phyloP scores from a whole-genome alignment of 805 yeast species.

The Kazachstania africana region DNA sequence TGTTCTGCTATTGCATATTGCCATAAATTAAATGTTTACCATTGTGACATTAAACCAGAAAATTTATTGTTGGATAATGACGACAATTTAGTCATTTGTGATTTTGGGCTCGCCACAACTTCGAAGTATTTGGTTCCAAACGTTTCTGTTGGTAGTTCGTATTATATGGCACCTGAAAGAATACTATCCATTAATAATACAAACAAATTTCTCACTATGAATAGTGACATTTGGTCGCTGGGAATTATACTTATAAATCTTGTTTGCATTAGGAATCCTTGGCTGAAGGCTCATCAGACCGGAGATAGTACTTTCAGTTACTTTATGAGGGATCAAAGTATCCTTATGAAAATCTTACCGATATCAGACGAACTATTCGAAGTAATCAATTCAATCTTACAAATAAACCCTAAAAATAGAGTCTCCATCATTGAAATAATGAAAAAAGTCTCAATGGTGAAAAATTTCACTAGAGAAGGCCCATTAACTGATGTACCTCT shows the following conservation, averaged over 20 bases:
- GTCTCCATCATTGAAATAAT: conserved; percentile 12
- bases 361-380: conserved; percentile 50
- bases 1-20: conserved; percentile 74
- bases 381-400: conserved; percentile 31
- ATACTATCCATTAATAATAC: conserved; percentile 12
- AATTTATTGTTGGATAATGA: conserved; percentile 64
- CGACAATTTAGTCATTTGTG: conserved; percentile 53
- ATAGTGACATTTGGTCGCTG: conserved; percentile 82
- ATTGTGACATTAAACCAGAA: conserved; percentile 93
- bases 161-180: conserved; percentile 90
- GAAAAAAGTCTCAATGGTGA: conserved; percentile 14
- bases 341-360: conserved; percentile 61
- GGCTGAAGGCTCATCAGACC: conserved; percentile 65
- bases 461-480: conserved; percentile 18
- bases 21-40: conserved; percentile 76
- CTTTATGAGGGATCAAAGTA: conserved; percentile 42
- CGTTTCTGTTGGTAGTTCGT: conserved; percentile 76
- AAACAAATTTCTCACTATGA: conserved; percentile 42
- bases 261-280: conserved; percentile 78
- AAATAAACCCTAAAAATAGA: conserved; percentile 27
- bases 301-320: conserved; percentile 56
- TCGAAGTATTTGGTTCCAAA: conserved; percentile 48
- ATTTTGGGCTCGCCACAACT: conserved; percentile 80
- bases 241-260: conserved; percentile 73
- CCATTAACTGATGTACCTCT: conserved; percentile 14